Conservation (phyloP, 768 basidiomycete genomes). For the Mycena leptocephala region DNA sequence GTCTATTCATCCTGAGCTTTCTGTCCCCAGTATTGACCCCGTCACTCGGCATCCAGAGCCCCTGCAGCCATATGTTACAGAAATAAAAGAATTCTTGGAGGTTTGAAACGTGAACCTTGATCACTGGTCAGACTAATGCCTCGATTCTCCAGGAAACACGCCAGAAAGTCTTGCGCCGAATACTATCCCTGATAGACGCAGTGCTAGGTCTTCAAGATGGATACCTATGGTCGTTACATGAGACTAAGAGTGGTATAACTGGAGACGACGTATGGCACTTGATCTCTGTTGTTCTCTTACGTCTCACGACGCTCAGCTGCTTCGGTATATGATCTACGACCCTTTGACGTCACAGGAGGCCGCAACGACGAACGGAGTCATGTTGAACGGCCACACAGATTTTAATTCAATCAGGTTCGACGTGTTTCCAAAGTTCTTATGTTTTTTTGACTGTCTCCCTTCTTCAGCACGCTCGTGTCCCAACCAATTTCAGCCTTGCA, state of each 20-base stretch:
- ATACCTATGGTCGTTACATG: constrained; percentile 50
- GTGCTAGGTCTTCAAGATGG: constrained; percentile 51
- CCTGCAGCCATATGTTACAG: constrained; percentile 47
- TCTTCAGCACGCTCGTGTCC: constrained; percentile 48
- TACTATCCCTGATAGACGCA: constrained; percentile 47
- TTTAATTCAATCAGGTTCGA: constrained; percentile 46
- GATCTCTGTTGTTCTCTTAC: not conserved
- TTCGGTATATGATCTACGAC: constrained; percentile 56
- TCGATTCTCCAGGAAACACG: constrained; percentile 40
- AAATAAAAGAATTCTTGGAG: constrained; percentile 49
- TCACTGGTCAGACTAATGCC: not conserved
- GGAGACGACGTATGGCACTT: constrained; percentile 47
- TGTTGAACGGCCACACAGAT: constrained; percentile 55
- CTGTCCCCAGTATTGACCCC: constrained; percentile 46
- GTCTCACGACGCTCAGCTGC: constrained; percentile 34
- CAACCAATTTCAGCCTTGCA: constrained; percentile 54
- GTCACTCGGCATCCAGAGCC: constrained; percentile 47
- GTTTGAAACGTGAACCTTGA: not conserved
- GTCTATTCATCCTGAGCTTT: not conserved
- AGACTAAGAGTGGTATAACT: constrained; percentile 41
- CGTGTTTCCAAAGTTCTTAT: not conserved
- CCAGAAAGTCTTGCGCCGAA: constrained; percentile 48
- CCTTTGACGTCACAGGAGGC: constrained; percentile 49
- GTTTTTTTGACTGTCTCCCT: not conserved
- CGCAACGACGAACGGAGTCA: constrained; percentile 51